Percentiles rank a stretch among this genome's conserved stretches.
phyloP scores from a whole-genome alignment of 2,329 filamentous ascomycete species.

The Curvularia lunata region DNA sequence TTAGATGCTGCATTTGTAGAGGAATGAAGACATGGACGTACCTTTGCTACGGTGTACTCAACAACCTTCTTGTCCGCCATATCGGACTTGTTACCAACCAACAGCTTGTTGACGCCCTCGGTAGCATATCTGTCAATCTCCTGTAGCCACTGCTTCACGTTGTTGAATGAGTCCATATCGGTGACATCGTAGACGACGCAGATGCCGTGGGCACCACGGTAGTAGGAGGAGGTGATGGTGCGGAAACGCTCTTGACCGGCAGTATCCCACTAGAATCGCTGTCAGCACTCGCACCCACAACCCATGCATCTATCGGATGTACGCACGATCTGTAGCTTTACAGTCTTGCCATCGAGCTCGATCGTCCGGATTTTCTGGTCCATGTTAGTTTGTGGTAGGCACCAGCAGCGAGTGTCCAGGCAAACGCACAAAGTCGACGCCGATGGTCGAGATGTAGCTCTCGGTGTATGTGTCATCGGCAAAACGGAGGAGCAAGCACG shows the following conservation, averaged over 20 bases:
- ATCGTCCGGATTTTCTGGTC: slow-evolving; percentile 98
- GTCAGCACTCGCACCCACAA: slow-evolving; percentile 22
- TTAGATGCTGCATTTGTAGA: slow-evolving; percentile 21
- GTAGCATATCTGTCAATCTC: slow-evolving; percentile 99
- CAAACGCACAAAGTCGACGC: slow-evolving; percentile 78
- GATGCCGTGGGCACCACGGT: slow-evolving; percentile 98
- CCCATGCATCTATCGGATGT: slow-evolving; percentile 1
- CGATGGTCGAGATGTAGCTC: slow-evolving; percentile 99
- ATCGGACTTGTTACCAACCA: slow-evolving; percentile 99
- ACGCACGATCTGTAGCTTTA: slow-evolving; percentile 91
- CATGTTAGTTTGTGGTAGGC: slow-evolving; percentile 33
- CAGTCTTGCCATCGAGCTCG: slow-evolving; percentile 98
- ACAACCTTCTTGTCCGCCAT: slow-evolving; percentile 99
- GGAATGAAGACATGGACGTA: slow-evolving; percentile 54
- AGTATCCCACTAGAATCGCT: slow-evolving; percentile 83
- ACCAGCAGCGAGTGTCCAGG: slow-evolving; percentile 42
- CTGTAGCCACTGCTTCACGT: slow-evolving; percentile 99
- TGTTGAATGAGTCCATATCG: slow-evolving; percentile 99
- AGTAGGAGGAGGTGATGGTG: slow-evolving; percentile 99
- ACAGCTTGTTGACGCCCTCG: slow-evolving; percentile 98
- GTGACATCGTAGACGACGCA: slow-evolving; percentile 99
- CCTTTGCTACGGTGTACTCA: slow-evolving; percentile 99
- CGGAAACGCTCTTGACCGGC: slow-evolving; percentile 99
- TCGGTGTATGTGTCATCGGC: slow-evolving; percentile 93
- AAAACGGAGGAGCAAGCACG: slow-evolving; percentile 95